These are phyloP conservation scores for Mycotypha africana DNA, from an alignment of 371 early-diverging fungal species.

Conservation along the genomic window DNA sequence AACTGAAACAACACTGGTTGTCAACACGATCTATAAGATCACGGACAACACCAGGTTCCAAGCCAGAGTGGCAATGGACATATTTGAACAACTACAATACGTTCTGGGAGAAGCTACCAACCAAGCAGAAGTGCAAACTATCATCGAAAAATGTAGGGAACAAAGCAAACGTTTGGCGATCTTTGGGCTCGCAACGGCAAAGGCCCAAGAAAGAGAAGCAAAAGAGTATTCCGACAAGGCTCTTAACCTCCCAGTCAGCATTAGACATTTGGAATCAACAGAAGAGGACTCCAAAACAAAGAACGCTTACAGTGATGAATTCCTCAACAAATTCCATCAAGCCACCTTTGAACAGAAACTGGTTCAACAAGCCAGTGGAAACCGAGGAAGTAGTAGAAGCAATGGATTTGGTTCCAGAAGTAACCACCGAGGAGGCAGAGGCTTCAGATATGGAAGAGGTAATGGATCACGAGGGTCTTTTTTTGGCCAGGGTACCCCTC, in stretches of 20 bases:
- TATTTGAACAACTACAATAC: slow-evolving; percentile 4
- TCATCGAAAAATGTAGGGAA: background rate
- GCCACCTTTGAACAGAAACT: slow-evolving; percentile 1
- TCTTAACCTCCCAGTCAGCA: slow-evolving; percentile 2
- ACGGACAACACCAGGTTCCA: slow-evolving; percentile 2
- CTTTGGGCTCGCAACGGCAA: slow-evolving; percentile 1
- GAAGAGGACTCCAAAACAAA: background rate
- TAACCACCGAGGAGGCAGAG: background rate
- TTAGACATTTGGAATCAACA: background rate
- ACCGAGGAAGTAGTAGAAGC: background rate
- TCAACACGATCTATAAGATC: background rate
- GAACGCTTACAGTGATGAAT: slow-evolving; percentile 2
- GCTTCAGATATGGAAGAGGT: slow-evolving; percentile 1
- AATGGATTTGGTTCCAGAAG: background rate
- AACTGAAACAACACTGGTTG: background rate
- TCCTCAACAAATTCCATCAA: background rate
- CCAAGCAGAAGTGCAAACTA: background rate
- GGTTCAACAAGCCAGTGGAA: background rate
- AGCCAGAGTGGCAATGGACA: slow-evolving; percentile 1
- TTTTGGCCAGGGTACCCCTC: slow-evolving; percentile 1
- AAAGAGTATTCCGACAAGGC: background rate
- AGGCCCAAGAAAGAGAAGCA: background rate
- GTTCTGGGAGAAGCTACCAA: background rate
- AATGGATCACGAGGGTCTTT: slow-evolving; percentile 5
- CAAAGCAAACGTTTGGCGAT: slow-evolving; percentile 2